Percentiles rank a stretch among this genome's conserved stretches.
Evolutionary conservation across 2,329 filamentous ascomycete species (phyloP).

Genomic region (Aspergillus fischeri): DNA sequence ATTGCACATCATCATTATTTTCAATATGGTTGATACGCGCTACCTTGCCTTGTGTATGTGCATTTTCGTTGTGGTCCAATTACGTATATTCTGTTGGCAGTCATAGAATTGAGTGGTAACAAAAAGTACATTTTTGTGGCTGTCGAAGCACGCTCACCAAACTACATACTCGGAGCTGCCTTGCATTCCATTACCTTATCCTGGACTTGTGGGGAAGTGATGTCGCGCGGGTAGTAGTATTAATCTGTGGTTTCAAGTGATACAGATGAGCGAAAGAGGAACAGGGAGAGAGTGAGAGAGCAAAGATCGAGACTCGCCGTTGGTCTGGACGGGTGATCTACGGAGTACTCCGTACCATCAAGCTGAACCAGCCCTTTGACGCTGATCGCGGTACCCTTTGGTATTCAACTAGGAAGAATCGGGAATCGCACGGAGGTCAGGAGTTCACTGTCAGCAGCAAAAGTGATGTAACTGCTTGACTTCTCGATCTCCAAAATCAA

Average conservation of each 20-base stretch:
- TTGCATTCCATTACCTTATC: not conserved
- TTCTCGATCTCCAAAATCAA: not conserved
- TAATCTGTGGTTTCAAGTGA: not conserved
- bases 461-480: not conserved
- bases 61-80: not conserved
- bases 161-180: not conserved
- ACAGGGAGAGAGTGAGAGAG: not conserved
- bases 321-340: conserved; percentile 9
- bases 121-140: not conserved
- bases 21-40: not conserved
- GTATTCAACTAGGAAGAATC: not conserved
- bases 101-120: not conserved
- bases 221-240: not conserved
- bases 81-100: not conserved
- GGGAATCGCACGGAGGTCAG: not conserved
- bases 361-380: not conserved
- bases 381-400: not conserved
- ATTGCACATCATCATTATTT: conserved; percentile 1
- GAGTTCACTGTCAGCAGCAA: not conserved
- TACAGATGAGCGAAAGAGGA: not conserved
- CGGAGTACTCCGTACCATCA: conserved; percentile 1
- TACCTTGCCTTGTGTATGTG: not conserved
- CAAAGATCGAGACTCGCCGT: not conserved
- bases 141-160: not conserved
- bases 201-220: not conserved